phyloP scores from a whole-genome alignment of 495 filamentous ascomycete genomes.

The Cudoniella acicularis region DNA sequence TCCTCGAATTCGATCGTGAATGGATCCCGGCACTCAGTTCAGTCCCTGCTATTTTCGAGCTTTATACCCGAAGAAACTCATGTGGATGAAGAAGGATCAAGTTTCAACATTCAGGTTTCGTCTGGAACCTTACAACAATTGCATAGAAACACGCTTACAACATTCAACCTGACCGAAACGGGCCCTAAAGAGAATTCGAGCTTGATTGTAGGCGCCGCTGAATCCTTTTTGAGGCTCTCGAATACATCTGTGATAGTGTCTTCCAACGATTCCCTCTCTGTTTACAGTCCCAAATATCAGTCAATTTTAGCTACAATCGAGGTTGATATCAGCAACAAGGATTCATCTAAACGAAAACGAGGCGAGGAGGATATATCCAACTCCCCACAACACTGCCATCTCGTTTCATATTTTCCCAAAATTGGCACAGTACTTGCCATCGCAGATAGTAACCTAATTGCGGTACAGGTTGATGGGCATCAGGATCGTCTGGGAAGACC shows the following conservation, averaged over 20 bases:
- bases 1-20: neutral
- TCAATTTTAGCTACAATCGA: constrained; percentile 56
- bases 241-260: constrained; percentile 47
- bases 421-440: constrained; percentile 59
- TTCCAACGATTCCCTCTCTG: constrained; percentile 35
- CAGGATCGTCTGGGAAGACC: constrained; percentile 55
- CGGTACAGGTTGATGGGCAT: constrained; percentile 60
- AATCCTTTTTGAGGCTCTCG: constrained; percentile 50
- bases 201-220: constrained; percentile 27
- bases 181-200: constrained; percentile 18
- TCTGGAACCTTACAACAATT: constrained; percentile 54
- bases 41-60: constrained; percentile 15
- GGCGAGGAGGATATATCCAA: constrained; percentile 7
- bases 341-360: constrained; percentile 16
- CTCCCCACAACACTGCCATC: constrained; percentile 31
- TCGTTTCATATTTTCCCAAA: constrained; percentile 60
- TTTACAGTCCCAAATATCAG: constrained; percentile 65
- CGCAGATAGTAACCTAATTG: constrained; percentile 51
- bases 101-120: constrained; percentile 51
- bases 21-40: constrained; percentile 14
- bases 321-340: constrained; percentile 27
- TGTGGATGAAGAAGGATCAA: neutral
- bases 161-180: constrained; percentile 43
- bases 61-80: neutral
- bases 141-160: constrained; percentile 35